phyloP scores from a whole-genome alignment of 306 rosid genomes.

The Sicyos edulis region DNA sequence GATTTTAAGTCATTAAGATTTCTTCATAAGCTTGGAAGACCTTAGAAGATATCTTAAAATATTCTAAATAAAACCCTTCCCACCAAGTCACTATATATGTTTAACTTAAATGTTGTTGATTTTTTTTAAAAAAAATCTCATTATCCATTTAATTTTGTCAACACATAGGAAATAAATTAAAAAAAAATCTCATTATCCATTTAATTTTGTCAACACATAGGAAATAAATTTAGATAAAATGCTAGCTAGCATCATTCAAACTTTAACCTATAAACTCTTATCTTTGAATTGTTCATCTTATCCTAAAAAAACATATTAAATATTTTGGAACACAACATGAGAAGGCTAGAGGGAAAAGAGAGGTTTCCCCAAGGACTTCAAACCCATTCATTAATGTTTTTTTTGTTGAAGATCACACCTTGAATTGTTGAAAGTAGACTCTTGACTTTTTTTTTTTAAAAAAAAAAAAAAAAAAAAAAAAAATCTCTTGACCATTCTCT shows the following conservation, averaged over 20 bases:
- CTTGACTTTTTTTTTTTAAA: too few relatives aligned
- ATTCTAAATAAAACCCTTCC: too few relatives aligned
- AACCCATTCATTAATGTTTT: constrained; percentile 3
- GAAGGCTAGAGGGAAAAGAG: background rate
- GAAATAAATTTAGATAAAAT: background rate
- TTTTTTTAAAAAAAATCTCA: too few relatives aligned
- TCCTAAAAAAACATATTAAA: background rate
- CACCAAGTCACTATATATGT: too few relatives aligned
- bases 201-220: background rate
- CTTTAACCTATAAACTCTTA: background rate
- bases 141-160: too few relatives aligned
- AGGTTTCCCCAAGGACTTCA: background rate
- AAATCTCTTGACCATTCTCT: background rate
- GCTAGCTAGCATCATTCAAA: background rate
- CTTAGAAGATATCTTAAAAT: too few relatives aligned
- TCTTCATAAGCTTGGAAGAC: too few relatives aligned
- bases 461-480: too few relatives aligned
- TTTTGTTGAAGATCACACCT: background rate
- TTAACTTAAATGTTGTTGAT: too few relatives aligned
- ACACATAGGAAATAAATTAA: background rate
- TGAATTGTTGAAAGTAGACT: constrained; percentile 1
- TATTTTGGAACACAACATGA: background rate
- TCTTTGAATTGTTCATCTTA: background rate
- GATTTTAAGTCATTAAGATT: too few relatives aligned
- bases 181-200: too few relatives aligned